These are phyloP conservation scores for Eimeria acervulina DNA, from an alignment of 169 alveolate species.

Conservation along the genomic window DNA sequence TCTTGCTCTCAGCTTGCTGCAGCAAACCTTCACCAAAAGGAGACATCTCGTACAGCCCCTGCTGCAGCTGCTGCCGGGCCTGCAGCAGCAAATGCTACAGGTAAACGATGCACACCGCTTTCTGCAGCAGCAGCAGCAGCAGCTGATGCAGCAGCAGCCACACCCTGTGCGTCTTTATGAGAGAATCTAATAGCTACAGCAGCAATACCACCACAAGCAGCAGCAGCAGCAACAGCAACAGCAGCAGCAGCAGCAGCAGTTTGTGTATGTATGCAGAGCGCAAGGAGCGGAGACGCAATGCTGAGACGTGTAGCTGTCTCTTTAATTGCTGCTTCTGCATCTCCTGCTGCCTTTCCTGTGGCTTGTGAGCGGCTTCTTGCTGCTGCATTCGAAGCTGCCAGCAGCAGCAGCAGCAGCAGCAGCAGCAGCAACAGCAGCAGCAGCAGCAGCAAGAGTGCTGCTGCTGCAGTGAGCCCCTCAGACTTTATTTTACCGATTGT, in stretches of 20 bases:
- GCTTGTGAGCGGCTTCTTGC: constrained; percentile 27
- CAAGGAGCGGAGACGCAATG: not conserved
- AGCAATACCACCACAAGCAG: no score
- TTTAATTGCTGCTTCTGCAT: not conserved
- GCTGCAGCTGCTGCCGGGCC: constrained; percentile 53
- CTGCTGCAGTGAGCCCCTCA: constrained; percentile 10
- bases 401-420: constrained; percentile 19
- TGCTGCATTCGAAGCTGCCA: constrained; percentile 23
- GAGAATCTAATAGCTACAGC: no score
- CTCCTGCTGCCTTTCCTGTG: not conserved
- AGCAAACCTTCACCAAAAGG: not conserved
- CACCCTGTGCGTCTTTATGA: no score
- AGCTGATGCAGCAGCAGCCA: not conserved
- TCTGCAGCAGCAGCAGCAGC: constrained; percentile 30
- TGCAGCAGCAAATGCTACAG: constrained; percentile 64
- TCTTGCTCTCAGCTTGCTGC: constrained; percentile 66
- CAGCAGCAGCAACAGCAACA: no score
- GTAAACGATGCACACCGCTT: not conserved
- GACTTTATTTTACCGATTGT: not conserved
- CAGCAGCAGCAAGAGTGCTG: not conserved
- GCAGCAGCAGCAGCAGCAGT: constrained; percentile 3
- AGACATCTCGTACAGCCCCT: constrained; percentile 51
- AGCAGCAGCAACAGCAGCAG: not conserved
- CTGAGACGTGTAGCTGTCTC: not conserved
- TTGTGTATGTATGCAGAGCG: not conserved